A percentile compares a stretch with the other conserved stretches of the same genome.
phyloP scores from a whole-genome alignment of 2,329 filamentous ascomycete genomes.

The Colletotrichum orchidophilum region DNA sequence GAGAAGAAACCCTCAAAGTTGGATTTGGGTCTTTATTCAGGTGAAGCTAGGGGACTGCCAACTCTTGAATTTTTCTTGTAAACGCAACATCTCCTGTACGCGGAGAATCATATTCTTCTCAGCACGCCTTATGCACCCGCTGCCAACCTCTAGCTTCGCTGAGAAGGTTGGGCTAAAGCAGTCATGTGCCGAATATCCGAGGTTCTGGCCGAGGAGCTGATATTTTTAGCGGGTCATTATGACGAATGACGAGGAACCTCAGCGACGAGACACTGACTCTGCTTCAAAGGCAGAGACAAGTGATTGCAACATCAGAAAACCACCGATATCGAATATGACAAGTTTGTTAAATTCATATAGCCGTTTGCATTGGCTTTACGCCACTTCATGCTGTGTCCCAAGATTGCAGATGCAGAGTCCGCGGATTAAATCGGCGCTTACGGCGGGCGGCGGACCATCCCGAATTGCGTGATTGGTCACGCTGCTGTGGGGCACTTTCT shows the following conservation, averaged over 20 bases:
- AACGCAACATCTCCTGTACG: neutral
- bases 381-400: neutral
- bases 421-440: slow-evolving; percentile 8
- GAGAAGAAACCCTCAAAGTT: neutral
- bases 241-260: neutral
- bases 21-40: neutral
- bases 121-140: neutral
- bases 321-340: neutral
- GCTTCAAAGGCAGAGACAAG: neutral
- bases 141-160: neutral
- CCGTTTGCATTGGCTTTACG: neutral
- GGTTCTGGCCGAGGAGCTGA: slow-evolving; percentile 2
- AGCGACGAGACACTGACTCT: neutral
- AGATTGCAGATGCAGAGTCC: neutral
- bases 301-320: neutral
- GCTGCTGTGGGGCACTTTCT: slow-evolving; percentile 6
- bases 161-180: neutral
- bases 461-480: neutral
- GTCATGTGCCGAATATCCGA: neutral
- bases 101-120: neutral
- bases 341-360: neutral
- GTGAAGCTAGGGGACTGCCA: neutral
- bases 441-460: slow-evolving; percentile 18
- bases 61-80: neutral
- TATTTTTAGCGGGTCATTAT: neutral